phyloP scores from a whole-genome alignment of 2,329 filamentous ascomycete species.

The Pyrenophora graminea region DNA sequence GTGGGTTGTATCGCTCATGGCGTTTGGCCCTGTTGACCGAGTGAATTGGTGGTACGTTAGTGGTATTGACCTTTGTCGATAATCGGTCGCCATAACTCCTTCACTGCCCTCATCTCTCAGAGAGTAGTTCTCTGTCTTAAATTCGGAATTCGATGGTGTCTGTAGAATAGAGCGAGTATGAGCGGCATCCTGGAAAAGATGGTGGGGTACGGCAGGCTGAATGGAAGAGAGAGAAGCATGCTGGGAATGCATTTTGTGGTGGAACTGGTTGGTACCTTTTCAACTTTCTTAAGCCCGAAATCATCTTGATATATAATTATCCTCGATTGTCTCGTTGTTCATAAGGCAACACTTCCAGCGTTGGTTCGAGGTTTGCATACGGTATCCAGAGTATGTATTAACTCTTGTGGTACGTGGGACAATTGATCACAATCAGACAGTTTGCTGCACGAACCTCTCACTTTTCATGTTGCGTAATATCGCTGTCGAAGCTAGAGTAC shows the following conservation, averaged over 20 bases:
- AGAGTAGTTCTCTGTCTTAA: too few species aligned
- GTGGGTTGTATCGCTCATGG: too few species aligned
- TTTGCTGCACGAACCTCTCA: not conserved
- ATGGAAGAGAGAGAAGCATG: too few species aligned
- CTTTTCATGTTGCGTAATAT: not conserved
- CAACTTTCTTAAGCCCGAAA: not conserved
- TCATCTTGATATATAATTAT: not conserved
- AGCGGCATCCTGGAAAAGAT: too few species aligned
- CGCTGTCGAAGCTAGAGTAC: not conserved
- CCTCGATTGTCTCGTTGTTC: not conserved
- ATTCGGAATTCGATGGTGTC: too few species aligned
- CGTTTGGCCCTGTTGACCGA: too few species aligned
- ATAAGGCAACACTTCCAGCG: not conserved
- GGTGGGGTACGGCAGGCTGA: too few species aligned
- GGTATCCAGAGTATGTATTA: not conserved
- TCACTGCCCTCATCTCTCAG: too few species aligned
- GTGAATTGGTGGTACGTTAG: too few species aligned
- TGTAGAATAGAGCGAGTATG: too few species aligned
- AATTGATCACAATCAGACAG: conserved; percentile 8
- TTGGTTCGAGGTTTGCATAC: conserved; percentile 7
- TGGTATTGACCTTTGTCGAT: too few species aligned
- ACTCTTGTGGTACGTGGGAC: conserved; percentile 1
- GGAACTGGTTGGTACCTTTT: not conserved
- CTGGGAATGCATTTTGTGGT: not conserved
- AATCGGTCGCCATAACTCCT: too few species aligned